Evolutionary conservation across 2,329 filamentous ascomycete species (phyloP), one percentile per base, ranked within the genome.

Genomic region (Alternaria incomplexa): DNA sequence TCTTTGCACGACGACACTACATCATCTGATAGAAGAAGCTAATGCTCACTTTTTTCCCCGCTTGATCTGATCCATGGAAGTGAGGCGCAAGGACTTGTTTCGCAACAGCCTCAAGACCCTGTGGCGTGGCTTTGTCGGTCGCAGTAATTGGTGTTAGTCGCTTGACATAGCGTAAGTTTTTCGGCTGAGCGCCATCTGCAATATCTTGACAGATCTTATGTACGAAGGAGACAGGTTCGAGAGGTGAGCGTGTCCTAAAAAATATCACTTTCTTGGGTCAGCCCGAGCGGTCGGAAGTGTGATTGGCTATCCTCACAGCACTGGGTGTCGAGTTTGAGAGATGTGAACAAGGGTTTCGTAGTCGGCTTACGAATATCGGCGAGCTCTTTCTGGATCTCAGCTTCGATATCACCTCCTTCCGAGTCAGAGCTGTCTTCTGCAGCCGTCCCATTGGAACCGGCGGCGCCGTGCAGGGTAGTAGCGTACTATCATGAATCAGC

Each of bases 351-450:
- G 58, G 83, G 83, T 61, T 83, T 81, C 25, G 77, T 79, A 56
- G 75, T 73, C 63, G 84, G 83, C 67, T 82, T 83, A 63, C 86
- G 88, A 70, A 93, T 86, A 3, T 82, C 84, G 26, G 85, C 85
- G n/a, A 96, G 79, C 79, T 96, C 93, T 74, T 88, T 89, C 69
- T 88, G 78, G 69, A 96, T 92, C 26, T 89, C 86, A 6, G 87
- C 85, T 74, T 93, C 92, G 69, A 96, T 93, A 70, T 93, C 91
- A 58, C 69, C 77, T 15, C 70, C 76, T 11, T 73, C 73, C 8
- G 71, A 69, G 45, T 75, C 71, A 25, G 75, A 75, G 22, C 75
- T 75, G 17, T 70, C 73, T 20, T 73, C 75, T 52, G 84, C 84
- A 17, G 82, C 82, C 4, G 79, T 81, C 3, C 72, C 81, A 11